Conservation (phyloP, 768 basidiomycete genomes). For the Hydnomerulius pinastri region DNA sequence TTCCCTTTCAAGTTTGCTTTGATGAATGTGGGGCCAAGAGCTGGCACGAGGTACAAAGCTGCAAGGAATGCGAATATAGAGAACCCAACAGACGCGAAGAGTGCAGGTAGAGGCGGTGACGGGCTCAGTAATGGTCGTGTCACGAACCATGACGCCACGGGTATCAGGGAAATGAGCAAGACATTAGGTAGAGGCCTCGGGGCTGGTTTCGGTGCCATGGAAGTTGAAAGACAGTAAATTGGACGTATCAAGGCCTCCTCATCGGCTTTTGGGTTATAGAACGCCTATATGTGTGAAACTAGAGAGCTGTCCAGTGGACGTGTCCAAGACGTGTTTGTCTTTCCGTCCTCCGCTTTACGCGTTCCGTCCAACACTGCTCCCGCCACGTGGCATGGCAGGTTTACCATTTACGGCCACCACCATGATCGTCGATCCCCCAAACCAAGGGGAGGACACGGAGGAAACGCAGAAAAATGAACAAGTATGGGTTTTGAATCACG, state of each 20-base stretch:
- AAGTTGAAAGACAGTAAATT: slow-evolving; percentile 1
- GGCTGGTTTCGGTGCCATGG: slow-evolving; percentile 26
- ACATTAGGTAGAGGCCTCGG: slow-evolving; percentile 55
- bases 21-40: slow-evolving; percentile 77
- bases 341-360: too few relatives aligned
- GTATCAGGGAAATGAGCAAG: slow-evolving; percentile 60
- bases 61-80: slow-evolving; percentile 80
- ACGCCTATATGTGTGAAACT: neutral
- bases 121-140: slow-evolving; percentile 72
- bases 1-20: slow-evolving; percentile 81
- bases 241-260: neutral
- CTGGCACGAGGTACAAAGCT: slow-evolving; percentile 79
- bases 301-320: neutral
- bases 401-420: slow-evolving; percentile 17
- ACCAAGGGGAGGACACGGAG: neutral
- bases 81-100: slow-evolving; percentile 82
- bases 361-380: too few relatives aligned
- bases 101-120: slow-evolving; percentile 63
- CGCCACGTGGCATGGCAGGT: slow-evolving; percentile 12
- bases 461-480: slow-evolving; percentile 1
- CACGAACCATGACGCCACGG: slow-evolving; percentile 74
- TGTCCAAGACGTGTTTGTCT: neutral
- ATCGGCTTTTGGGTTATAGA: neutral
- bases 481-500: slow-evolving; percentile 39
- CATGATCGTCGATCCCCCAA: neutral